Conservation (phyloP, 108 stramenopile species). For the Skeletonema potamos region DNA sequence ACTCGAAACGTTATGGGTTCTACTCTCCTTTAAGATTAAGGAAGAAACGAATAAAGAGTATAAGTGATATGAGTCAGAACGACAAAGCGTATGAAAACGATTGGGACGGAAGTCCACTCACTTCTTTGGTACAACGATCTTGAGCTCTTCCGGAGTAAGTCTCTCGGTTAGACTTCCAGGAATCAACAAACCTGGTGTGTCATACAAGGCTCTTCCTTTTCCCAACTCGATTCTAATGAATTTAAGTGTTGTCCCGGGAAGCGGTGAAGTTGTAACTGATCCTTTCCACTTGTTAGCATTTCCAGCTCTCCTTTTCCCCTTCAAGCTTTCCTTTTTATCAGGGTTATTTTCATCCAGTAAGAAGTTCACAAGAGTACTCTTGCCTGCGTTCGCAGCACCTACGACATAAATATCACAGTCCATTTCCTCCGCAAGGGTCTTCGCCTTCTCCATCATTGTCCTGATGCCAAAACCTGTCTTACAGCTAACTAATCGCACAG, state of each 20-base stretch:
- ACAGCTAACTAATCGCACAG: conserved; percentile 81
- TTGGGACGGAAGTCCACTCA: conserved; percentile 38
- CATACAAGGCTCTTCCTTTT: conserved; percentile 66
- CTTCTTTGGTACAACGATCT: conserved; percentile 89
- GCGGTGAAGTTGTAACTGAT: conserved; percentile 78
- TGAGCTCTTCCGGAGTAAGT: conserved; percentile 86
- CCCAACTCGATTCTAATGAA: conserved; percentile 88
- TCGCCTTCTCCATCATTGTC: conserved; percentile 79
- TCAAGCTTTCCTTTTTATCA: conserved; percentile 25
- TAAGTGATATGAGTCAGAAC: not conserved
- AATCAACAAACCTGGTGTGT: conserved; percentile 88
- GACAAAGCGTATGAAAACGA: not conserved
- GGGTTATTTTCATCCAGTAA: conserved; percentile 61
- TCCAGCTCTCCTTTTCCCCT: conserved; percentile 59
- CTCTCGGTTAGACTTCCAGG: conserved; percentile 83
- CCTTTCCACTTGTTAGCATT: conserved; percentile 76
- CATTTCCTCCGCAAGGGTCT: conserved; percentile 68
- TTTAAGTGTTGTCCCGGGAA: conserved; percentile 89
- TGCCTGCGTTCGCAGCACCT: conserved; percentile 91
- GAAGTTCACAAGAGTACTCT: conserved; percentile 82
- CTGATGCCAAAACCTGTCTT: conserved; percentile 82
- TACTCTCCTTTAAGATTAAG: conserved; percentile 53
- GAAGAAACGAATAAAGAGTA: not conserved
- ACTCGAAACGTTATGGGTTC: conserved; percentile 87
- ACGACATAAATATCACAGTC: conserved; percentile 89